phyloP scores from a whole-genome alignment of 2,329 filamentous ascomycete species.

The Cladophialophora yegresii region DNA sequence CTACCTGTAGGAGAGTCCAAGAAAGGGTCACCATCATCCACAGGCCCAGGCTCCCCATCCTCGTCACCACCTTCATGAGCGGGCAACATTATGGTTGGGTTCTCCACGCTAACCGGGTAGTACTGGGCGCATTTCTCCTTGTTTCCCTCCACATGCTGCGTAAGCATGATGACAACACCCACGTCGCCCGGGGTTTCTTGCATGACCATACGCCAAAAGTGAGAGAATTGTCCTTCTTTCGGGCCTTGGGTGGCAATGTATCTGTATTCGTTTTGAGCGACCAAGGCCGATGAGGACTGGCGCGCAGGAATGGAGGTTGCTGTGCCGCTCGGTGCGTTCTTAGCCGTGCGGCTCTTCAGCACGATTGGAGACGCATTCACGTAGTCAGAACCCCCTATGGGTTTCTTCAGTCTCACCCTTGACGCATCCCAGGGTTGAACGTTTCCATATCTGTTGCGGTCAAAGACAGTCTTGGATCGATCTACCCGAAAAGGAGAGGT shows the following conservation, averaged over 20 bases:
- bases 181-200: conserved; percentile 69
- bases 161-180: conserved; percentile 91
- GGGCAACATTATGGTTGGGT: conserved; percentile 51
- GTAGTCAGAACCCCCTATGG: conserved; percentile 71
- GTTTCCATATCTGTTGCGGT: conserved; percentile 82
- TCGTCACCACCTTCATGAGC: conserved; percentile 47
- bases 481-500: conserved; percentile 62
- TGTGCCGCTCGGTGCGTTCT: conserved; percentile 48
- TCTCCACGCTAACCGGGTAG: conserved; percentile 65
- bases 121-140: conserved; percentile 87
- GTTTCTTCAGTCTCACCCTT: conserved; percentile 76
- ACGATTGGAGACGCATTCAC: conserved; percentile 77
- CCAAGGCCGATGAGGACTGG: not conserved
- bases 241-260: conserved; percentile 91
- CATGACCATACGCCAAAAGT: conserved; percentile 95
- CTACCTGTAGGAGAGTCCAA: conserved; percentile 29
- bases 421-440: conserved; percentile 89
- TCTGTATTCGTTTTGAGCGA: conserved; percentile 44
- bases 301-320: conserved; percentile 25
- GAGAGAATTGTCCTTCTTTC: conserved; percentile 70
- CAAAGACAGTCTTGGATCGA: conserved; percentile 56
- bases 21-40: conserved; percentile 48
- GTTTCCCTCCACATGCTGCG: conserved; percentile 76
- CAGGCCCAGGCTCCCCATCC: conserved; percentile 66
- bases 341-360: conserved; percentile 53